Evolutionary conservation across 768 basidiomycete genomes (phyloP), one percentile per base, ranked within the genome.

Genomic region (Coprinopsis sp.): DNA sequence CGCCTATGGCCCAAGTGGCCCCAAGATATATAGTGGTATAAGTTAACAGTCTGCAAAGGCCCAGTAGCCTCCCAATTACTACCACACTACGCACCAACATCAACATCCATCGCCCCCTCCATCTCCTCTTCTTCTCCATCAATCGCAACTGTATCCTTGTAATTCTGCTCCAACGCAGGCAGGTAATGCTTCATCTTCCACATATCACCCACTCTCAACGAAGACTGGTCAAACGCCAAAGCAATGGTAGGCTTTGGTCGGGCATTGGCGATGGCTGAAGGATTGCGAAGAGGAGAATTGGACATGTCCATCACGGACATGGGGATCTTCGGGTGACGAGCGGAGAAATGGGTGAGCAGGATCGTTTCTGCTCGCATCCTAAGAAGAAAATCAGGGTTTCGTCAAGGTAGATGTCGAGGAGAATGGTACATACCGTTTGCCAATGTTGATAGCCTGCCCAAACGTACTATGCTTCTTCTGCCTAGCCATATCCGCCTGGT

Each of bases 291-390:
- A 33, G 44, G 51, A 38, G 47, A 27, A 34, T 29, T 51, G 30
- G 37, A 49, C 40, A 37, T 59, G 29, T 48, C 51, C 12, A 67
- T 58, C 10, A 72, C 64, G 3, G 75, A 67, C 21, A 78, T 79
- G 3, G 91, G 91, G 60, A 94, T 71, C 55, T 88, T 91, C 14
- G 94, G 91, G 64, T 95, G 94, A 23, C 93, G 83, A 31, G 89
- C 89, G 8, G 93, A 96, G 67, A 97, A 97, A 62, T 97, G 94
- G 0, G 92, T 98, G 18, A 98, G 76, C n/a, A 97, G 77, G 33
- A 91, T 74, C 52, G 91, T 82, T 44, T 81, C 68, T 1, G 92
- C 92, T 8, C 77, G 72, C 93, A 95, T 95, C 50, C 91, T 94
- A 40, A 11, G 7, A 13, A 18, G 14, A 16, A 24, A 37, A 16